Percentiles rank a stretch among this genome's conserved stretches.
These are phyloP conservation scores for Scleroderma citrinum DNA, from an alignment of 768 basidiomycete species.

Conservation along the genomic window DNA sequence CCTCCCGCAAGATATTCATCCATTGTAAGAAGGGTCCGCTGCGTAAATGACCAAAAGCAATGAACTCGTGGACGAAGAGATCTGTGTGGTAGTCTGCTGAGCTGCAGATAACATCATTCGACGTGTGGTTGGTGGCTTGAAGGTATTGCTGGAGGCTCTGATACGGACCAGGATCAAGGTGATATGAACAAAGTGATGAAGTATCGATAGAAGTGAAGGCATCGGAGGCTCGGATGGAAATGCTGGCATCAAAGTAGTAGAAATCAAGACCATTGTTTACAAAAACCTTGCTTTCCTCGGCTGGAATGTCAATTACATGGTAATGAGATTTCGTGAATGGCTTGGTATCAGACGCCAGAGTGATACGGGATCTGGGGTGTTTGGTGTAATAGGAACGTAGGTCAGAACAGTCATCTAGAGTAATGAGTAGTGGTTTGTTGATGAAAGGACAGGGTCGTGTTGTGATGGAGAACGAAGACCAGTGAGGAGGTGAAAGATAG, in stretches of 20 bases:
- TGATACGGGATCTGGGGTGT: too few species aligned
- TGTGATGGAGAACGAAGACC: slow-evolving; percentile 23
- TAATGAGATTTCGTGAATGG: slow-evolving; percentile 13
- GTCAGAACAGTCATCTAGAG: slow-evolving; percentile 11
- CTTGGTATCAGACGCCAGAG: slow-evolving; percentile 18
- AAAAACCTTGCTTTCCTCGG: neutral
- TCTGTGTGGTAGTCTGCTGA: slow-evolving; percentile 32
- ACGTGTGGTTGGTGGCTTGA: too few species aligned
- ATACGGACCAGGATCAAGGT: too few species aligned
- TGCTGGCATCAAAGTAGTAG: neutral
- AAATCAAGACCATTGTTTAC: neutral
- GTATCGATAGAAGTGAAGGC: neutral
- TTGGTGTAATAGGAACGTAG: slow-evolving; percentile 11
- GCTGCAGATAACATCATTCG: too few species aligned
- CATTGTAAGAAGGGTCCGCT: slow-evolving; percentile 31
- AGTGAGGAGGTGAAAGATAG: slow-evolving; percentile 31
- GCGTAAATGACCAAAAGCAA: slow-evolving; percentile 35
- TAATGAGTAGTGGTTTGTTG: slow-evolving; percentile 8
- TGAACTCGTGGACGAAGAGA: slow-evolving; percentile 35
- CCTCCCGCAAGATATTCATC: slow-evolving; percentile 40
- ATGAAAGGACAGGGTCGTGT: neutral
- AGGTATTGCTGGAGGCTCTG: too few species aligned
- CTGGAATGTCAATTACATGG: slow-evolving; percentile 10
- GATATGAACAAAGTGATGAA: neutral
- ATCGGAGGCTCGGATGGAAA: neutral